Conservation (phyloP, 2,329 filamentous ascomycete genomes). For the Phialophora expanda region DNA sequence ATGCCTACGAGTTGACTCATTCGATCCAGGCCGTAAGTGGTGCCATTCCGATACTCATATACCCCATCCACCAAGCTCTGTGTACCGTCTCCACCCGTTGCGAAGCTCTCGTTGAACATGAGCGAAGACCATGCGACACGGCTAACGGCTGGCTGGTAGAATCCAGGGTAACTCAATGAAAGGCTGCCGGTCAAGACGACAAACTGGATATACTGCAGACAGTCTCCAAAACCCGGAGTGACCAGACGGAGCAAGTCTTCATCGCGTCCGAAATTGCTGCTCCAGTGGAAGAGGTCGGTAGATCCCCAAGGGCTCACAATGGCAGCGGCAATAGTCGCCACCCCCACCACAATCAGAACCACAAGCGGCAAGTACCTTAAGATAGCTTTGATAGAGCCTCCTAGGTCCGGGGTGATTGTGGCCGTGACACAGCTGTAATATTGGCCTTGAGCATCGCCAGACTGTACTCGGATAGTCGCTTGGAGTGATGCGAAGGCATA, state of each 20-base stretch:
- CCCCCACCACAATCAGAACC: constrained; percentile 77
- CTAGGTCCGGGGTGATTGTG: constrained; percentile 83
- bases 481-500: constrained; percentile 86
- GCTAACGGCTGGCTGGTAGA: constrained; percentile 88
- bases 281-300: constrained; percentile 88
- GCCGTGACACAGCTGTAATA: constrained; percentile 79
- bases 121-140: constrained; percentile 86
- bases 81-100: constrained; percentile 69
- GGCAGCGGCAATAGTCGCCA: constrained; percentile 81
- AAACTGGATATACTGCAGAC: constrained; percentile 96
- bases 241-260: constrained; percentile 88
- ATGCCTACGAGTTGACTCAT: constrained; percentile 85
- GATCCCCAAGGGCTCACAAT: constrained; percentile 95
- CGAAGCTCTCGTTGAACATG: constrained; percentile 91
- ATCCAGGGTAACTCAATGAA: constrained; percentile 87
- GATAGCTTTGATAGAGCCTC: constrained; percentile 68
- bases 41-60: constrained; percentile 71
- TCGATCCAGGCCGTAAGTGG: constrained; percentile 76
- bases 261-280: constrained; percentile 96
- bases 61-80: constrained; percentile 79
- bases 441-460: constrained; percentile 69
- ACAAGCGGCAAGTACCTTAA: constrained; percentile 77
- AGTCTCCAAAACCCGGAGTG: constrained; percentile 95
- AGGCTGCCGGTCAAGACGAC: constrained; percentile 84
- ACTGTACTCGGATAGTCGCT: constrained; percentile 73